A percentile compares a stretch with the other conserved stretches of the same genome.
phyloP scores from a whole-genome alignment of 2,329 filamentous ascomycete genomes.

The Arthrobotrys pseudoclavata region DNA sequence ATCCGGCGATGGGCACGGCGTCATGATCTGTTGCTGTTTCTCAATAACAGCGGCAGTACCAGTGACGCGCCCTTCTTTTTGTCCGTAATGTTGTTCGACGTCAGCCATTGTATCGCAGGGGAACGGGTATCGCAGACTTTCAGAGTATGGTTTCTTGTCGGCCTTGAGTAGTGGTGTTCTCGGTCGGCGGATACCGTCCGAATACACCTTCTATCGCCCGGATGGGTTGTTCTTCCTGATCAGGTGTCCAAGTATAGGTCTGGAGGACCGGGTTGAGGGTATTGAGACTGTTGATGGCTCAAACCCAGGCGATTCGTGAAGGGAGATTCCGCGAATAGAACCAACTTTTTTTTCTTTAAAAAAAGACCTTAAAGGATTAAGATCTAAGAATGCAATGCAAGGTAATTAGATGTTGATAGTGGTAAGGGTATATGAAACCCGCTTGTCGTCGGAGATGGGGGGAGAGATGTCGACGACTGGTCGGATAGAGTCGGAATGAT shows the following conservation, averaged over 20 bases:
- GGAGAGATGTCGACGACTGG: neutral
- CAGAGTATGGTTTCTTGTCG: slow-evolving; percentile 1
- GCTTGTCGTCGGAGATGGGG: slow-evolving; percentile 1
- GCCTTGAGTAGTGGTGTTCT: slow-evolving; percentile 1
- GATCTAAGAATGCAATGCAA: neutral
- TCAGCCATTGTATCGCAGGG: slow-evolving; percentile 51
- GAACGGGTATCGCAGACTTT: slow-evolving; percentile 25
- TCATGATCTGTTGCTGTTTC: slow-evolving; percentile 41
- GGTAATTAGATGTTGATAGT: neutral
- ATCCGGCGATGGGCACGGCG: slow-evolving; percentile 59
- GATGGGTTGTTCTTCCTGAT: neutral
- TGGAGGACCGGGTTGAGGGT: slow-evolving; percentile 3
- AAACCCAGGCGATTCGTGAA: slow-evolving; percentile 11
- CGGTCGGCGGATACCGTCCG: slow-evolving; percentile 33
- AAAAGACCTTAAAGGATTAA: neutral
- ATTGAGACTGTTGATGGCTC: slow-evolving; percentile 7
- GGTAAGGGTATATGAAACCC: slow-evolving; percentile 7
- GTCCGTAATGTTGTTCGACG: slow-evolving; percentile 45
- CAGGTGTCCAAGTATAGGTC: neutral
- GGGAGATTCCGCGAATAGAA: slow-evolving; percentile 32
- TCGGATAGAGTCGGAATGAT: slow-evolving; percentile 32
- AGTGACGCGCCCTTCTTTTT: slow-evolving; percentile 50
- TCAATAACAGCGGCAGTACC: slow-evolving; percentile 9
- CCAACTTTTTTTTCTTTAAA: slow-evolving; percentile 14
- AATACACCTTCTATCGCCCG: slow-evolving; percentile 19